These are phyloP conservation scores for Colletotrichum sojae DNA, from an alignment of 2,329 filamentous ascomycete species.

Conservation along the genomic window DNA sequence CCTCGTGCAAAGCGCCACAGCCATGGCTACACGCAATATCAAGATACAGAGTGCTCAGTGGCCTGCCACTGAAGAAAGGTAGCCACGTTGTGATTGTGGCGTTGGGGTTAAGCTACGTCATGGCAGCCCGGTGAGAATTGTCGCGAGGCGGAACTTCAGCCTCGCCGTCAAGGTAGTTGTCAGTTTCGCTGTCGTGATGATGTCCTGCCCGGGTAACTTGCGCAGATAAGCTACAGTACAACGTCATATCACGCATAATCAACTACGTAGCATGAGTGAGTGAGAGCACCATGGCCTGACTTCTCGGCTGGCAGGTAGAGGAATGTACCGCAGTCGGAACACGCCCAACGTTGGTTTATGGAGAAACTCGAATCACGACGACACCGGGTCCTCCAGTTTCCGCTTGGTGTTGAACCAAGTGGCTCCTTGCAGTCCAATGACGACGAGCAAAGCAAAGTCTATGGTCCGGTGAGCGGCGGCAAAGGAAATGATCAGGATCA, in stretches of 20 bases:
- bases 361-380: slow-evolving; percentile 12
- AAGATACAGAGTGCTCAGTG: no score
- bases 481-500: slow-evolving; percentile 35
- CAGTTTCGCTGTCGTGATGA: neutral
- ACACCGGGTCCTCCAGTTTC: slow-evolving; percentile 9
- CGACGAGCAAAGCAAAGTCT: neutral
- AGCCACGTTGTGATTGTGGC: no score
- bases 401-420: neutral
- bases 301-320: neutral
- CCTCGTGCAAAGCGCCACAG: slow-evolving; percentile 4
- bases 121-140: neutral
- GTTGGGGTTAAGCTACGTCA: neutral
- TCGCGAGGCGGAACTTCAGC: neutral
- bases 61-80: no score
- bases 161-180: neutral
- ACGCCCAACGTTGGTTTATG: neutral
- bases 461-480: slow-evolving; percentile 3
- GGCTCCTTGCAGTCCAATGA: neutral
- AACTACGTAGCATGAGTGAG: neutral
- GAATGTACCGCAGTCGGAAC: slow-evolving; percentile 9
- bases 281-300: slow-evolving; percentile 15
- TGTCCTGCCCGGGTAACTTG: neutral
- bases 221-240: neutral
- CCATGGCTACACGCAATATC: slow-evolving; percentile 11
- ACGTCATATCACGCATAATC: neutral